Conservation (phyloP, 257 asterid genomes). For the Capsicum baccatum region DNA sequence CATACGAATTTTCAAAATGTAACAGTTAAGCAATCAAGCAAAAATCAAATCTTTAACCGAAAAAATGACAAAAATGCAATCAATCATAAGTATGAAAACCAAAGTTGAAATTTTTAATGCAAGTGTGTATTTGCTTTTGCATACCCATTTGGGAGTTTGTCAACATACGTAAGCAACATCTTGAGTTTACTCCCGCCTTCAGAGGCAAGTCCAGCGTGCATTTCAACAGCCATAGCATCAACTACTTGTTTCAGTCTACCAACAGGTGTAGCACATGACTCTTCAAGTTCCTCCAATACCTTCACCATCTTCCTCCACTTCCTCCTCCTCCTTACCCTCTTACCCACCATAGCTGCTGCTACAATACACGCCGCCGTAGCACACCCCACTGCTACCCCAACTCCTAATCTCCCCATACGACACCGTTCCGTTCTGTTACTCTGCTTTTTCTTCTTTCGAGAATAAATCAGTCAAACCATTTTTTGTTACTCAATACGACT, state of each 20-base stretch:
- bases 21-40: conserved; percentile 16
- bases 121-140: background rate
- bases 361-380: conserved; percentile 74
- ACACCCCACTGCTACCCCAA: conserved; percentile 69
- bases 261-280: conserved; percentile 64
- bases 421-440: conserved; percentile 29
- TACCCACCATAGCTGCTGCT: conserved; percentile 71
- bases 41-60: background rate
- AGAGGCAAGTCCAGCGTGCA: conserved; percentile 96
- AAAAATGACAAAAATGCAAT: too few relatives aligned
- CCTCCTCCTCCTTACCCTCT: conserved; percentile 64
- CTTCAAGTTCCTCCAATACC: conserved; percentile 22
- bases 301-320: conserved; percentile 57
- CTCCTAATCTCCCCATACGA: conserved; percentile 61
- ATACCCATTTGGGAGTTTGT: conserved; percentile 85
- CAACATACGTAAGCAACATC: conserved; percentile 84
- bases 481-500: background rate
- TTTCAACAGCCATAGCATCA: conserved; percentile 94
- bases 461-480: conserved; percentile 50
- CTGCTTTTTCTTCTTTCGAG: background rate
- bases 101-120: background rate
- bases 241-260: conserved; percentile 80
- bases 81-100: background rate
- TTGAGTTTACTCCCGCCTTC: conserved; percentile 94
- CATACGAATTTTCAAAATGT: background rate